phyloP scores from a whole-genome alignment of 306 rosid genomes.

The Abrus pulchellus region DNA sequence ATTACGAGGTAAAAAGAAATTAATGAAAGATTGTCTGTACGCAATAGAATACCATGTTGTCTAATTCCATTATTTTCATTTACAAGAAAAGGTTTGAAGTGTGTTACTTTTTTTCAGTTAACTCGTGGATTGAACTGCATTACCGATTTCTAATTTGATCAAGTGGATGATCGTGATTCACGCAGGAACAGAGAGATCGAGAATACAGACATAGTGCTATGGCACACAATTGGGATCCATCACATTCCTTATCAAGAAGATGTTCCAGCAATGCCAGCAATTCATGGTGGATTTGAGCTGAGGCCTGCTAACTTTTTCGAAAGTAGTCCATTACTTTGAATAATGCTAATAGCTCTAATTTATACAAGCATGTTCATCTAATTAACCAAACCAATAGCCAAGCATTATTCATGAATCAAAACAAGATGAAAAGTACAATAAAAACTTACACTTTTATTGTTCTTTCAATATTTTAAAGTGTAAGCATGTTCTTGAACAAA shows the following conservation, averaged over 20 bases:
- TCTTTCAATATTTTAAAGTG: constrained; percentile 1
- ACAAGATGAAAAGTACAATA: background rate
- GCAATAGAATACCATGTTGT: too few species aligned
- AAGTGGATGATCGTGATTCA: background rate
- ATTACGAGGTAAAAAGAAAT: too few species aligned
- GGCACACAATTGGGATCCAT: constrained; percentile 92
- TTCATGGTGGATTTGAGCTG: constrained; percentile 85
- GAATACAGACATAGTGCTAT: constrained; percentile 79
- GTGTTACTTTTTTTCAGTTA: background rate
- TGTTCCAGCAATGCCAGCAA: constrained; percentile 79
- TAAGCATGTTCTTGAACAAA: background rate
- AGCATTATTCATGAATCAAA: background rate
- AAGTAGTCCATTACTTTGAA: constrained; percentile 63
- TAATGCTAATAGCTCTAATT: background rate
- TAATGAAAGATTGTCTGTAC: background rate
- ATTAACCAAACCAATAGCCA: constrained; percentile 4
- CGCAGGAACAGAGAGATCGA: constrained; percentile 80
- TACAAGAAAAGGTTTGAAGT: background rate
- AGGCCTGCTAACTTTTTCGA: constrained; percentile 89
- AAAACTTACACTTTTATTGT: background rate
- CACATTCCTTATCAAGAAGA: constrained; percentile 90
- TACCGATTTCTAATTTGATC: background rate
- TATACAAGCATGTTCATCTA: background rate
- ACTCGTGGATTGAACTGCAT: background rate
- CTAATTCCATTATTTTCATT: background rate